Evolutionary conservation across 1,284 basidiomycete genomes (phyloP), one percentile per base, ranked within the genome.

Genomic region (Omphalotus olearius): DNA sequence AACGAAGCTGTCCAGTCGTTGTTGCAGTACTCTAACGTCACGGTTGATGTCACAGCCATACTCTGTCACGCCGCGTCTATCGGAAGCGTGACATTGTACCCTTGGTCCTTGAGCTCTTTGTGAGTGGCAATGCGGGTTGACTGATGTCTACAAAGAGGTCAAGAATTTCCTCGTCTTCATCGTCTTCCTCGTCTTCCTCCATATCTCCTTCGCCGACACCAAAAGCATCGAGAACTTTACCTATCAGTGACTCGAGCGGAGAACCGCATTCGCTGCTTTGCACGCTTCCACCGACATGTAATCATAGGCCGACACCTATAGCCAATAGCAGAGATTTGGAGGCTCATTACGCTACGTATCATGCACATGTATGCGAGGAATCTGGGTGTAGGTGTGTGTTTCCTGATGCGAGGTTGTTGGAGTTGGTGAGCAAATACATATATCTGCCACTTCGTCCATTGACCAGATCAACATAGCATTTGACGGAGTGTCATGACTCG

Each of bases 401-500:
- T 63, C 93, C 93, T 1, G 88, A 92, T 60, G 83, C 80, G 43
- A 72, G 84, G 52, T 65, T 94, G 17, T 66, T 95, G 26, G 82
- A 88, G 56, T 64, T 95, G 68, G 91, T 92, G 64, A 70, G 90
- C 74, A 4, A 26, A 60, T 47, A 47, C 13, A 33, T 13, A 2
- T 33, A 2, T 13, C 30, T 33, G 9, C 30, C 42, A 14, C 17
- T 33, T 33, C 44, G 33, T 52, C 44, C 41, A 37, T 49, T 26
- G 36, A 38, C 20, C 56, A 51, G 54, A 45, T 48, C 28, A 23
- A 52, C 45, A 44, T 57, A 93, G 86, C 93, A 96, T 69, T 79
- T 90, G 58, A 86, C 83, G 14, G 93, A 96, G 70, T 90, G 85
- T 56, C 93, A 96, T 59, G 90, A 95, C 66, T 84, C 91, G 2